Evolutionary conservation across 2,329 filamentous ascomycete species (phyloP).

Genomic region (Fusarium bulbicola): DNA sequence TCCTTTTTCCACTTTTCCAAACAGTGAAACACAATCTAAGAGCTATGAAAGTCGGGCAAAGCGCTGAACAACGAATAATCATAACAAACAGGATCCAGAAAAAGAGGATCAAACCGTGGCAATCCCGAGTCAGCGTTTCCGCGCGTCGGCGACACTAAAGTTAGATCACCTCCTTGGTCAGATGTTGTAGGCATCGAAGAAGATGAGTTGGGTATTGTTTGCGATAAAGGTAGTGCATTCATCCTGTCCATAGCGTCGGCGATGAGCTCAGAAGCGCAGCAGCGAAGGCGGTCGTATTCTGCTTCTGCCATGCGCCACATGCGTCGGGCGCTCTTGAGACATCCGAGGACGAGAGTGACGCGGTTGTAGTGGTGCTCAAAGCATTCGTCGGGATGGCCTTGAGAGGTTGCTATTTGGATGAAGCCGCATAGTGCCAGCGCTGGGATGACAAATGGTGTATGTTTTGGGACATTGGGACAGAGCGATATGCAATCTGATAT

Average conservation of each 20-base stretch:
- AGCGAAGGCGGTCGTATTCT: constrained; percentile 29
- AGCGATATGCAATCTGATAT: constrained; percentile 35
- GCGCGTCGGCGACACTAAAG: neutral
- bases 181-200: neutral
- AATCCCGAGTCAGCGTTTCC: neutral
- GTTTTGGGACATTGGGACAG: constrained; percentile 30
- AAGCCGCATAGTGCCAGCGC: constrained; percentile 28
- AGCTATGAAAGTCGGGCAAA: constrained; percentile 19
- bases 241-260: constrained; percentile 37
- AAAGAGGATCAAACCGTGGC: constrained; percentile 9
- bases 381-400: constrained; percentile 33
- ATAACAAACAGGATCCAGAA: constrained; percentile 19
- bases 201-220: neutral
- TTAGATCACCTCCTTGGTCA: neutral
- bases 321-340: constrained; percentile 25
- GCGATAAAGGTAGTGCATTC: constrained; percentile 29
- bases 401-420: constrained; percentile 32
- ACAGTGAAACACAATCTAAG: neutral
- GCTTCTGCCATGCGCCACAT: constrained; percentile 33
- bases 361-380: constrained; percentile 38
- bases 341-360: constrained; percentile 22
- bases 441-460: constrained; percentile 33
- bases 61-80: constrained; percentile 18
- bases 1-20: neutral
- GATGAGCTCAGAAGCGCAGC: constrained; percentile 22